phyloP scores from a whole-genome alignment of 2,329 filamentous ascomycete genomes.

The Phialocephala subalpina region DNA sequence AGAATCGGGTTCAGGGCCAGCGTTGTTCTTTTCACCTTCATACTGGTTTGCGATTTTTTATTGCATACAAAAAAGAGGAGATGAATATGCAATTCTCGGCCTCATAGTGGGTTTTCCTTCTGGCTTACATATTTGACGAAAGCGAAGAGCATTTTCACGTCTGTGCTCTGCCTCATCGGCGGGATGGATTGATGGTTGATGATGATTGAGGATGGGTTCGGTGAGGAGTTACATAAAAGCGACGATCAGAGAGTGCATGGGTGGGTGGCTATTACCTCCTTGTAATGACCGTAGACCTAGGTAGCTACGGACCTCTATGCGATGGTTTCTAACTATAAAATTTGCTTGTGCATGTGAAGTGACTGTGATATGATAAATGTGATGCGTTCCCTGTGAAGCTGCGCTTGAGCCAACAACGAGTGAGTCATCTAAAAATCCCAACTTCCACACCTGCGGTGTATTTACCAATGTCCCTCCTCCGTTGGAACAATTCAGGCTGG shows the following conservation, averaged over 20 bases:
- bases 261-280: constrained; percentile 6
- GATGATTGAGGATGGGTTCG: not conserved
- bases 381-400: too few species aligned
- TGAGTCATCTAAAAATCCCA: too few species aligned
- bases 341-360: not conserved
- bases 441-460: too few species aligned
- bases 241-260: not conserved
- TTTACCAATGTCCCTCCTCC: too few species aligned
- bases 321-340: constrained; percentile 2
- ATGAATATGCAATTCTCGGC: not conserved
- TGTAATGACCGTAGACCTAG: constrained; percentile 16
- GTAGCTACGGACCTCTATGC: constrained; percentile 6
- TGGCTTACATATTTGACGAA: constrained; percentile 20
- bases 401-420: too few species aligned
- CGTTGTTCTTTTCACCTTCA: constrained; percentile 3
- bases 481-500: too few species aligned
- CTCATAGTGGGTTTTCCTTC: constrained; percentile 2
- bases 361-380: not conserved
- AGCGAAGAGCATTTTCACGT: constrained; percentile 9
- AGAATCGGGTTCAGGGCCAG: constrained; percentile 2
- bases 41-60: not conserved
- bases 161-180: not conserved
- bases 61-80: constrained; percentile 14
- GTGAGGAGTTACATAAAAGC: constrained; percentile 19
- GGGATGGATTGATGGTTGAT: constrained; percentile 2